Percentiles rank a stretch among this genome's conserved stretches.
These are phyloP conservation scores for Brasenia schreberi DNA, from an alignment of 164 flowering plant species.

Conservation along the genomic window DNA sequence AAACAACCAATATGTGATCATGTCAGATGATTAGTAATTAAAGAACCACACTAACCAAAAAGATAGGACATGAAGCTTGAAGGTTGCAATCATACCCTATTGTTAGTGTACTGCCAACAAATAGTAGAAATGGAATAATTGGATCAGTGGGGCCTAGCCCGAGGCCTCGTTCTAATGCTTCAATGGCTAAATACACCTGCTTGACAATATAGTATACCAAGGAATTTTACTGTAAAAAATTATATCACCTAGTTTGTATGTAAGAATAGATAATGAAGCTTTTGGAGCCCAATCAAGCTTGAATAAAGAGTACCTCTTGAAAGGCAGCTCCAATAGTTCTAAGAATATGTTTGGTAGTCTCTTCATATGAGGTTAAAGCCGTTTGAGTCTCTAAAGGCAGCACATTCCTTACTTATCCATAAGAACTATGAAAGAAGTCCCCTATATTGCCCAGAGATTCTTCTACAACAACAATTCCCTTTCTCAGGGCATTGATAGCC, in stretches of 20 bases:
- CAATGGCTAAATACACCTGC: constrained; percentile 49
- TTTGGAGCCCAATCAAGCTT: not conserved
- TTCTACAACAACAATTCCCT: constrained; percentile 36
- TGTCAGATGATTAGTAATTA: constrained; percentile 22
- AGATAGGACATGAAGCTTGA: not conserved
- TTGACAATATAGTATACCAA: constrained; percentile 7
- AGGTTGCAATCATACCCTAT: constrained; percentile 45
- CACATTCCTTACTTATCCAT: constrained; percentile 44
- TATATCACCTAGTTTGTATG: not conserved
- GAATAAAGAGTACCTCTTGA: constrained; percentile 35
- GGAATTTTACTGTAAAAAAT: not conserved
- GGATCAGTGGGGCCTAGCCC: constrained; percentile 90
- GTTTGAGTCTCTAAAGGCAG: constrained; percentile 59
- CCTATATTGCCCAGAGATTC: constrained; percentile 39
- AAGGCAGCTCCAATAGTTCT: constrained; percentile 42
- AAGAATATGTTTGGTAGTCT: constrained; percentile 22
- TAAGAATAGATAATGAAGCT: not conserved
- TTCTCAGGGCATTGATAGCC: constrained; percentile 46
- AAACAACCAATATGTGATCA: constrained; percentile 56
- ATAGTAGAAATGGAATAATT: constrained; percentile 42
- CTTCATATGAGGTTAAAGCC: constrained; percentile 45
- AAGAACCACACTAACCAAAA: not conserved
- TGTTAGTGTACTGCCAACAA: constrained; percentile 52
- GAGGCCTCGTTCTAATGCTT: constrained; percentile 50
- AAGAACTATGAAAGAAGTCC: constrained; percentile 32